A percentile compares a stretch with the other conserved stretches of the same genome.
These are phyloP conservation scores for Imleria badia DNA, from an alignment of 768 basidiomycete species.

Conservation along the genomic window DNA sequence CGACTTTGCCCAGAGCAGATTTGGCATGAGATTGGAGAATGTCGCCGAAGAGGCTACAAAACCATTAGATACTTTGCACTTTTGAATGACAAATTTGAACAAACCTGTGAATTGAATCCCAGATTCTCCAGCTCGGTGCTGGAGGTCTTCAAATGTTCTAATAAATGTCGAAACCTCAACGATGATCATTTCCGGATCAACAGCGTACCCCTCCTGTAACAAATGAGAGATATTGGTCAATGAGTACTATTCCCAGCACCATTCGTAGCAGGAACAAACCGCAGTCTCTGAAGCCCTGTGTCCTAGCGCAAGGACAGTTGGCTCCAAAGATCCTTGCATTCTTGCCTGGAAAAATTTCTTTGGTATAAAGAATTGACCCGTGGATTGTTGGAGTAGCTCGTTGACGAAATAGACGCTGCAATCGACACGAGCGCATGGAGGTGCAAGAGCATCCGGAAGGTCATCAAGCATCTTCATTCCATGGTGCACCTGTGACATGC, in stretches of 20 bases:
- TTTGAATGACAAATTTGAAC: too few relatives aligned
- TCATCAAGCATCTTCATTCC: neutral
- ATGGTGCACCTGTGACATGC: neutral
- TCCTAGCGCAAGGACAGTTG: neutral
- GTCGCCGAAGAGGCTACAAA: too few relatives aligned
- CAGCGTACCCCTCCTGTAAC: neutral
- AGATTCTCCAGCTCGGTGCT: neutral
- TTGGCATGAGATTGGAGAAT: neutral
- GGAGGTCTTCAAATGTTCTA: neutral
- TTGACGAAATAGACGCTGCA: slow-evolving; percentile 24
- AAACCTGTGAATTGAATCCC: neutral
- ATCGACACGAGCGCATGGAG: slow-evolving; percentile 23
- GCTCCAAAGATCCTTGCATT: neutral
- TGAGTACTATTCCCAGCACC: too few relatives aligned
- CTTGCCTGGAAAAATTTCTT: slow-evolving; percentile 14
- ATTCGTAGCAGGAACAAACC: too few relatives aligned
- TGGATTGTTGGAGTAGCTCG: slow-evolving; percentile 17
- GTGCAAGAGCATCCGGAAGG: neutral
- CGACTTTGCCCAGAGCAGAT: neutral
- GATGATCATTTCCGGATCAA: neutral
- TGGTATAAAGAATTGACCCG: slow-evolving; percentile 12
- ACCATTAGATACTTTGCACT: too few relatives aligned
- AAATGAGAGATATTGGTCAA: too few relatives aligned
- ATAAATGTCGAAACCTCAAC: neutral
- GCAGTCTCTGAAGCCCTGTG: slow-evolving; percentile 2